Base-by-base conservation (phyloP, 2,329 filamentous ascomycete species). In the Neoascochyta sp. region DNA sequence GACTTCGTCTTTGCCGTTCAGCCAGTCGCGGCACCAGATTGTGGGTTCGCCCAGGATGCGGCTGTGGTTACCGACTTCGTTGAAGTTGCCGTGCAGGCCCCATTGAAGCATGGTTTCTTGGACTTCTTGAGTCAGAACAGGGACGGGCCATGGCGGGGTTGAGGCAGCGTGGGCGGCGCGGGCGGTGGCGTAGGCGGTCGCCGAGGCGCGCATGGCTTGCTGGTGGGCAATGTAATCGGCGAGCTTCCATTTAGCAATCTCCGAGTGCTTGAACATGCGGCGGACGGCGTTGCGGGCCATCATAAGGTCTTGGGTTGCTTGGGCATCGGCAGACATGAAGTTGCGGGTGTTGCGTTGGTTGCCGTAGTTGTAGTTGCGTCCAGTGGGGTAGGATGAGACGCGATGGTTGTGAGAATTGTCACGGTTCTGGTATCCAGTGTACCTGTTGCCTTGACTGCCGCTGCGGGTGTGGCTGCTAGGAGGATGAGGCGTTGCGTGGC, bases 31-130 rank as follows among this genome's bases (percentile, higher is more conserved):
- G 33, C 61, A 64, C 61, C 61, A 70, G 33, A 69, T 59, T 1
- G 67, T 69, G 12, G 52, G 47, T 23, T 53, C 40, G 17, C 52
- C 52, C 4, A 69, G 57, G 4, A 66, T 64, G 1, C 53, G 48
- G 7, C 52, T 38, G 5, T 25, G 27, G 32, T 58, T 57, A 5
- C 50, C 47, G 1, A 37, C 5, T 26, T 51, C 41, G n/a, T 42
- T 34, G 11, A 45, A 41, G 29, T 54, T 54, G n/a, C 45, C 47
- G 10, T 36, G 16, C 1, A 56, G 32, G 4, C 46, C 41, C 28
- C 35, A 47, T 9, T 34, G 41, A 13, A 27, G 25, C 21, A 54
- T 36, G 3, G 29, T 40, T 4, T 42, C 28, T 17, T 45, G 38
- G 5, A 24, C 25, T 5, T 47, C 32, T 1, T 27, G 32, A 6